A percentile compares a stretch with the other conserved stretches of the same genome.
phyloP scores from a whole-genome alignment of 139 green algal species.

The Spirogloea muscicola region DNA sequence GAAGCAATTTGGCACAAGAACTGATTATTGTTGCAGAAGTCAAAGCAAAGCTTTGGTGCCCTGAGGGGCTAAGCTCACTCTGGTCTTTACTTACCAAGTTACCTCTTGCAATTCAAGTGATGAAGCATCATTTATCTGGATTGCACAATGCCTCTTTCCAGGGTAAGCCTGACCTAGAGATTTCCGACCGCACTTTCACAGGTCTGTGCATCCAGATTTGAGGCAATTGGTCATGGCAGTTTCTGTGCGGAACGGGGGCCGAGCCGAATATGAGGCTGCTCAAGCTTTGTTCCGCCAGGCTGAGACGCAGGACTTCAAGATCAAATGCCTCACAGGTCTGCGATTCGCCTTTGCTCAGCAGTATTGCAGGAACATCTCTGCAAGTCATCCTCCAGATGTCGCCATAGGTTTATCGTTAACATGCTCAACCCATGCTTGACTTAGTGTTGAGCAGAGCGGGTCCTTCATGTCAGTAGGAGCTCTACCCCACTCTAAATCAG shows the following conservation, averaged over 20 bases:
- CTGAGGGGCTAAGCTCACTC: not conserved
- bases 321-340: conserved; percentile 46
- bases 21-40: not conserved
- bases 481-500: too few species aligned
- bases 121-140: not conserved
- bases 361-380: too few species aligned
- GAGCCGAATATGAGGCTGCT: conserved; percentile 31
- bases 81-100: not conserved
- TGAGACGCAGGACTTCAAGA: conserved; percentile 22
- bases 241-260: conserved; percentile 27
- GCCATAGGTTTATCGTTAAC: too few species aligned
- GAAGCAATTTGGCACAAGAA: not conserved
- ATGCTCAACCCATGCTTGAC: too few species aligned
- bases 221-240: conserved; percentile 16
- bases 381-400: too few species aligned
- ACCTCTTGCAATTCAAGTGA: not conserved
- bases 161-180: not conserved
- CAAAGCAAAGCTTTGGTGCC: not conserved
- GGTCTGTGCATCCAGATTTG: conserved; percentile 31
- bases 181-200: not conserved
- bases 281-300: conserved; percentile 40
- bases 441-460: too few species aligned
- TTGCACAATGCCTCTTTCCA: not conserved
- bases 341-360: too few species aligned
- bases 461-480: too few species aligned